Evolutionary conservation across 1,284 basidiomycete species (phyloP).

Genomic region (Coniferiporia weirii): DNA sequence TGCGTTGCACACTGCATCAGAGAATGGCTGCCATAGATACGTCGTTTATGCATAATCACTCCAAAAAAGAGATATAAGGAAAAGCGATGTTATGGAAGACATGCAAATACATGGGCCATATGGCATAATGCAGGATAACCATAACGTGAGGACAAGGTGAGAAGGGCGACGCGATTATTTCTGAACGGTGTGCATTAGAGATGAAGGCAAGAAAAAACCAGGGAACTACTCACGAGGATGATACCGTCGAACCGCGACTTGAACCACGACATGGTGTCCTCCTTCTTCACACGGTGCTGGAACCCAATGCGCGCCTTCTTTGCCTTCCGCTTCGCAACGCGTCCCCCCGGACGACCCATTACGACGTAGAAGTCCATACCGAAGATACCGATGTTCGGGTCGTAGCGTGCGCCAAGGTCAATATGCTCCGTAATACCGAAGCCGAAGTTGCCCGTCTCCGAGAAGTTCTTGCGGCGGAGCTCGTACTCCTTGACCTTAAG

Average conservation of each 20-base stretch:
- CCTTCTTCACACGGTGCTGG: slow-evolving; percentile 85
- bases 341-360: slow-evolving; percentile 94
- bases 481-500: slow-evolving; percentile 99
- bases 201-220: not conserved
- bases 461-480: slow-evolving; percentile 90
- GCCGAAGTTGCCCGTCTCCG: slow-evolving; percentile 97
- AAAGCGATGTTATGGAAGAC: slow-evolving; percentile 1
- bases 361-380: slow-evolving; percentile 98
- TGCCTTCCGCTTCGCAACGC: slow-evolving; percentile 90
- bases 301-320: slow-evolving; percentile 85
- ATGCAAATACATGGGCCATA: slow-evolving; percentile 15
- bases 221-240: slow-evolving; percentile 62
- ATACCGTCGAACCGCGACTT: slow-evolving; percentile 98
- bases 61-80: not conserved
- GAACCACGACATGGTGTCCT: slow-evolving; percentile 97
- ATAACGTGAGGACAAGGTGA: slow-evolving; percentile 4
- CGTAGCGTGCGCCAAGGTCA: slow-evolving; percentile 97
- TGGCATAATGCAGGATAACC: slow-evolving; percentile 11
- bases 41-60: not conserved
- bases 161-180: slow-evolving; percentile 14
- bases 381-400: slow-evolving; percentile 95
- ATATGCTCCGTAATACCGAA: slow-evolving; percentile 99
- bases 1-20: not conserved
- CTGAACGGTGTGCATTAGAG: not conserved
- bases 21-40: not conserved